phyloP scores from a whole-genome alignment of 768 basidiomycete genomes.

The Tricholoma hemisulphureum region DNA sequence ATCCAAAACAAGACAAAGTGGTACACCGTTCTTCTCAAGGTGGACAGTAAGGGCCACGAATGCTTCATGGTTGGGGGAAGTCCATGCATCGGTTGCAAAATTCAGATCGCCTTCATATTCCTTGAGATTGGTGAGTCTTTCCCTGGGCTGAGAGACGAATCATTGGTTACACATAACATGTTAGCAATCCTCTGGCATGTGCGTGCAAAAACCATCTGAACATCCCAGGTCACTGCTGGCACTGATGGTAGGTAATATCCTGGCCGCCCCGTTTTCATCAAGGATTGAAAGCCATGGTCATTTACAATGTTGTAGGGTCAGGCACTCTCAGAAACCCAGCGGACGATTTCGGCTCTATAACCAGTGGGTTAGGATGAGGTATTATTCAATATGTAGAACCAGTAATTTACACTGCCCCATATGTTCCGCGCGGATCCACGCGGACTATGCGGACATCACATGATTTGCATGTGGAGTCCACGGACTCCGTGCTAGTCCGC shows the following conservation, averaged over 20 bases:
- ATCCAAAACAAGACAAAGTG: slow-evolving; percentile 7
- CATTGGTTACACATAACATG: slow-evolving; percentile 20
- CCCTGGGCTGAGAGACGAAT: neutral
- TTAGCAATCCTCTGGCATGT: slow-evolving; percentile 19
- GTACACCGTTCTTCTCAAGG: neutral
- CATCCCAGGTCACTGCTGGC: neutral
- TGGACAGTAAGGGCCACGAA: slow-evolving; percentile 9
- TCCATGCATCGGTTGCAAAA: slow-evolving; percentile 22
- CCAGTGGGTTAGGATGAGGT: neutral
- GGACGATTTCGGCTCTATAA: neutral
- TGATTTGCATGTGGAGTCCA: no score
- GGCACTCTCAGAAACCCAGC: neutral
- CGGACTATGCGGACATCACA: no score
- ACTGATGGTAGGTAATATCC: neutral
- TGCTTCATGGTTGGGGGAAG: slow-evolving; percentile 6
- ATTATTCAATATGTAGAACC: neutral
- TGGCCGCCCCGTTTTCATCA: neutral
- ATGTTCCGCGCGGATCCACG: no score
- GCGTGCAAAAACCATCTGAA: neutral
- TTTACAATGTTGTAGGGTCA: neutral
- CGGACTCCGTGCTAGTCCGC: no score
- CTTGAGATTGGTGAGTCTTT: slow-evolving; percentile 6
- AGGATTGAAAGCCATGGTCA: neutral
- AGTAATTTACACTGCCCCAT: no score
- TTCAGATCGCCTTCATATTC: slow-evolving; percentile 27